Evolutionary conservation across 2,329 filamentous ascomycete genomes (phyloP), one percentile per base, ranked within the genome.

Genomic region (Monosporascus sp.): DNA sequence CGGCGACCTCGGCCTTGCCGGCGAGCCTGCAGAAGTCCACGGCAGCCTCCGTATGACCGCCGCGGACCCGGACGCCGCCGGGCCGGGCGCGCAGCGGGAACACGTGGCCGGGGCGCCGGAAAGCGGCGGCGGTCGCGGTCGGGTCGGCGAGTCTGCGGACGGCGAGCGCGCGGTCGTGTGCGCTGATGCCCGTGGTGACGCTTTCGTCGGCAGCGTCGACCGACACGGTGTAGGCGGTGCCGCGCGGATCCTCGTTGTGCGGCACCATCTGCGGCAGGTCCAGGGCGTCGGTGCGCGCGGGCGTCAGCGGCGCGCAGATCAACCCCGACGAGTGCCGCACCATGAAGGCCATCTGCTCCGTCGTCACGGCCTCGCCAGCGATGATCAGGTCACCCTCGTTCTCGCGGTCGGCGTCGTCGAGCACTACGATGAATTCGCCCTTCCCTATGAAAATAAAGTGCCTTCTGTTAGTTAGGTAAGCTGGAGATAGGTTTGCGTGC

Each of bases 361-460:
- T 80, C 8, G 93, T 96, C 59, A 97, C 76, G 65, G 88, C 81
- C 61, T 90, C 78, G 57, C 91, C 93, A 60, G 94, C 90, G 67
- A 97, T 95, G 72, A 97, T 97, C 48, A 99, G 83, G 75, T 99
- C 94, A 71, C 92, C 94, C 80, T 99, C 94, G 72, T 99, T 99
- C 73, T 99, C 94, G 71, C 94, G 92, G 57, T 86, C 83, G 59
- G 90, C 85, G 62, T 90, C 89, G 77, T 99, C 94, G 66, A 99
- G 89, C 38, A 97, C 93, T 57, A 99, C 85, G 69, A 99, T 87
- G 80, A 97, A 97, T 68, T 97, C 86, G 71, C 90, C 91, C 72
- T 85, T 82, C 65, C 79, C 86, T 89, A 59, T 6, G 50, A 6
- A 50, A 38, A 27, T 41, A 54, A 48, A 57, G 46, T 43, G 17